Conservation (phyloP, 2,329 filamentous ascomycete species). For the Cordyceps pruinosa region DNA sequence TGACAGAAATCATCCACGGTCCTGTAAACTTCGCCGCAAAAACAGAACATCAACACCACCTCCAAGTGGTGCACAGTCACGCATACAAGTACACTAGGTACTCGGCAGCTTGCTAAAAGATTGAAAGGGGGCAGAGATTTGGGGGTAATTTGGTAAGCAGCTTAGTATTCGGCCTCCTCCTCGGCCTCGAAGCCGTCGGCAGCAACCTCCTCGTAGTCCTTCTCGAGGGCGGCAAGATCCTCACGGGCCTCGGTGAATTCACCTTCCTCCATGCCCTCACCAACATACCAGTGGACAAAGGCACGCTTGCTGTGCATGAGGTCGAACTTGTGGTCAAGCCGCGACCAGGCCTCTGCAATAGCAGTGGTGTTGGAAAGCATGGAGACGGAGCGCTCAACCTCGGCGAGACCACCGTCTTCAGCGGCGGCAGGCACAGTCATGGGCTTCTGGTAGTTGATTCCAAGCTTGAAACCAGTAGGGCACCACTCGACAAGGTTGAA, state of each 20-base stretch:
- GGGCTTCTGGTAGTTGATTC: conserved; percentile 68
- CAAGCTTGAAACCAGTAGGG: conserved; percentile 69
- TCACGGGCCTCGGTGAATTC: conserved; percentile 85
- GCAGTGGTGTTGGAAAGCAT: conserved; percentile 72
- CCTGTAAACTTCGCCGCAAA: background rate
- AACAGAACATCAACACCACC: background rate
- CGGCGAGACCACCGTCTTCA: conserved; percentile 51
- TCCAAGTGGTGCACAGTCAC: background rate
- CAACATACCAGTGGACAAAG: conserved; percentile 75
- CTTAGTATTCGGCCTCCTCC: conserved; percentile 72
- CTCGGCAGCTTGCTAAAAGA: background rate
- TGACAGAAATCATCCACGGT: conserved; percentile 1
- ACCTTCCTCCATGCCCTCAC: conserved; percentile 88
- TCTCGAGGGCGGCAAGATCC: conserved; percentile 77
- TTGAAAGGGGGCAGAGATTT: background rate
- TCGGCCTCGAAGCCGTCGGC: conserved; percentile 61
- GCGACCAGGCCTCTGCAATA: conserved; percentile 67
- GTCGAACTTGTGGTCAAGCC: conserved; percentile 68
- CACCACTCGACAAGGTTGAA: conserved; percentile 73
- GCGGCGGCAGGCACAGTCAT: conserved; percentile 48
- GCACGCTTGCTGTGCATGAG: conserved; percentile 74
- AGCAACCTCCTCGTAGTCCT: conserved; percentile 81
- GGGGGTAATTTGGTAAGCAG: background rate
- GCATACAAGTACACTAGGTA: background rate
- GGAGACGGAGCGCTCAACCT: conserved; percentile 56